Conservation (phyloP, 805 yeast species). For the Candida khao-thaluensis region DNA sequence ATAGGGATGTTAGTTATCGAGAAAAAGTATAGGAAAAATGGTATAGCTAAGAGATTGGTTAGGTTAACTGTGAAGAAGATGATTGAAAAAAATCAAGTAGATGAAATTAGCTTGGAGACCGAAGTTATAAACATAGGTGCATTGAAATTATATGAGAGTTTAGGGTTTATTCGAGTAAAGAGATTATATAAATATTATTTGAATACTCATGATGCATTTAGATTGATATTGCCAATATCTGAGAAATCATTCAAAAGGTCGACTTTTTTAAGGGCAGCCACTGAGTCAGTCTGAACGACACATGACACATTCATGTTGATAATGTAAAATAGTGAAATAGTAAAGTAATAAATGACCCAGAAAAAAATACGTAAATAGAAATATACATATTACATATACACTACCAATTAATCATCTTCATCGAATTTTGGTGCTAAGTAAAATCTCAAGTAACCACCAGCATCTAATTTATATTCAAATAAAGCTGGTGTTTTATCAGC, state of each 20-base stretch:
- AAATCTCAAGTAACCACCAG: constrained; percentile 88
- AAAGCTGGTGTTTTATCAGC: constrained; percentile 91
- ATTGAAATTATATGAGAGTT: constrained; percentile 61
- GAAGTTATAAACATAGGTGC: constrained; percentile 81
- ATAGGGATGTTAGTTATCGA: constrained; percentile 95
- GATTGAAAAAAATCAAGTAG: constrained; percentile 60
- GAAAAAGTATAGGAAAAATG: constrained; percentile 65
- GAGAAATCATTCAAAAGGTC: constrained; percentile 49
- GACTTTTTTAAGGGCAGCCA: constrained; percentile 23
- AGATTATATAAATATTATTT: constrained; percentile 83
- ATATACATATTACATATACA: constrained; percentile 1
- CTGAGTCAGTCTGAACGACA: neutral
- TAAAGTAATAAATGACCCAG: too few relatives aligned
- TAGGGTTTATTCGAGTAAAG: constrained; percentile 74
- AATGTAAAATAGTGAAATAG: neutral
- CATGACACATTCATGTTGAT: neutral
- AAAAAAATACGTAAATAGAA: too few relatives aligned
- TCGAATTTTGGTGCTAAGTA: constrained; percentile 98
- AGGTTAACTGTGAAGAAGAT: constrained; percentile 60
- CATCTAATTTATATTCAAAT: constrained; percentile 84
- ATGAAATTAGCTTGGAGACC: constrained; percentile 91
- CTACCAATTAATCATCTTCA: constrained; percentile 77
- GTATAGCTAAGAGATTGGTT: constrained; percentile 78
- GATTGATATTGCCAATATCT: constrained; percentile 79
- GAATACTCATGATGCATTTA: constrained; percentile 90